Conservation (phyloP, 2,329 filamentous ascomycete genomes). For the Chalaropsis ovoidea region DNA sequence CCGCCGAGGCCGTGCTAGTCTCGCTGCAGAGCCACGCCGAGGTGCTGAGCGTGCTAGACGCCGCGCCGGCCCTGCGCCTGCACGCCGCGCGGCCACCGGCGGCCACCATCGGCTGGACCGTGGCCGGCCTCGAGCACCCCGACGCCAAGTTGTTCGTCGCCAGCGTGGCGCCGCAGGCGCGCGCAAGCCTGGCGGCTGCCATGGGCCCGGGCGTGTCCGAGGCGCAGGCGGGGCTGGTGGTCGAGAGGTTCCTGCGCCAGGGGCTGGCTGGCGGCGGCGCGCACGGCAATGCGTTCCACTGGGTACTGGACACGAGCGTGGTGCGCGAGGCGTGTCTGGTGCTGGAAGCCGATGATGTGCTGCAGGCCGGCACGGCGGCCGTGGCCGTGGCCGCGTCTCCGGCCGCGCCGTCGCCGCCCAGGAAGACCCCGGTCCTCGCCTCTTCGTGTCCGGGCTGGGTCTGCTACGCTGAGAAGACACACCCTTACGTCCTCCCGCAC, state of each 20-base stretch:
- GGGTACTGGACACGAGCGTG: constrained; percentile 82
- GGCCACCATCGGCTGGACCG: constrained; percentile 29
- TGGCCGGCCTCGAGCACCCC: constrained; percentile 46
- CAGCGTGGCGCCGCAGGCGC: constrained; percentile 81
- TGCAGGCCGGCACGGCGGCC: constrained; percentile 30
- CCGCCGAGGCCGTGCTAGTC: constrained; percentile 92
- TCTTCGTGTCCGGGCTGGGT: constrained; percentile 96
- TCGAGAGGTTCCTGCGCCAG: constrained; percentile 60
- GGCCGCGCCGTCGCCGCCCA: constrained; percentile 27
- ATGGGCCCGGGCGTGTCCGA: constrained; percentile 63
- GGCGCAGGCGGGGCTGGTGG: constrained; percentile 66
- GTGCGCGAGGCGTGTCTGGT: constrained; percentile 76
- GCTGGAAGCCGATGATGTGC: constrained; percentile 62
- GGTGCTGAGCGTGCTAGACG: constrained; percentile 72
- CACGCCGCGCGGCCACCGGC: background rate
- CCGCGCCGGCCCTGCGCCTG: constrained; percentile 42
- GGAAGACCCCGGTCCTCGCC: constrained; percentile 56
- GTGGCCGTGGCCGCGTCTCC: background rate
- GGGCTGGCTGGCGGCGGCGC: constrained; percentile 62
- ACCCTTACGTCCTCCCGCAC: constrained; percentile 84
- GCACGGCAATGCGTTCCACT: constrained; percentile 68
- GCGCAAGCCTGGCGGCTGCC: constrained; percentile 79
- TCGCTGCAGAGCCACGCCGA: constrained; percentile 89
- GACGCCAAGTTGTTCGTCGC: constrained; percentile 77
- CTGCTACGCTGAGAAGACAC: constrained; percentile 97